Conservation (phyloP, 2,329 filamentous ascomycete species). For the Chaetomium olivaceum region DNA sequence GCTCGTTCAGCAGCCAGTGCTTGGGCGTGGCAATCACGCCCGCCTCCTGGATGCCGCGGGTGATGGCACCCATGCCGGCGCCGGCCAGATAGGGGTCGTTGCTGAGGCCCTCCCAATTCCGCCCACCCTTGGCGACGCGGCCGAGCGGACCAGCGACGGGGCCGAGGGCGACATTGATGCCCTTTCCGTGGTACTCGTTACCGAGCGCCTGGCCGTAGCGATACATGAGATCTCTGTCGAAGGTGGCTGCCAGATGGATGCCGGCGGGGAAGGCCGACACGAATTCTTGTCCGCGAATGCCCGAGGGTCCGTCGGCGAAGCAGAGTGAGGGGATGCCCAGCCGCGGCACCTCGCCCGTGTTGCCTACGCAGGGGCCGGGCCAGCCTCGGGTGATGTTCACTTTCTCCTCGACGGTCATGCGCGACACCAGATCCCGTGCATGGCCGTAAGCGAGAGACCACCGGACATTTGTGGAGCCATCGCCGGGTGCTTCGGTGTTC, state of each 20-base stretch:
- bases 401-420: conserved; percentile 45
- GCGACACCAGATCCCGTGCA: conserved; percentile 40
- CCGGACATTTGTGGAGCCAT: conserved; percentile 33
- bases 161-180: conserved; percentile 70
- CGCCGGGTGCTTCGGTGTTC: conserved; percentile 34
- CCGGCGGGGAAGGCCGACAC: conserved; percentile 62
- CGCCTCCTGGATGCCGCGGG: conserved; percentile 35
- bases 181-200: conserved; percentile 66
- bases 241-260: conserved; percentile 69
- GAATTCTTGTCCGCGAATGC: conserved; percentile 39
- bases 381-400: conserved; percentile 43
- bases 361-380: conserved; percentile 38
- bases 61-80: conserved; percentile 35
- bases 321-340: conserved; percentile 46
- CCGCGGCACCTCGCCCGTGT: conserved; percentile 40
- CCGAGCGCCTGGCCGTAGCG: conserved; percentile 68
- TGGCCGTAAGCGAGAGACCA: conserved; percentile 42
- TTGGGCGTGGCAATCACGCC: conserved; percentile 79
- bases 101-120: conserved; percentile 57
- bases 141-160: conserved; percentile 59
- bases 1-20: conserved; percentile 62
- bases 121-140: conserved; percentile 61
- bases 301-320: conserved; percentile 46
- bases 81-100: conserved; percentile 39
- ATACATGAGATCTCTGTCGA: conserved; percentile 66